These are phyloP conservation scores for Butyriboletus appendiculatus DNA, from an alignment of 1,284 basidiomycete genomes.

Conservation along the genomic window DNA sequence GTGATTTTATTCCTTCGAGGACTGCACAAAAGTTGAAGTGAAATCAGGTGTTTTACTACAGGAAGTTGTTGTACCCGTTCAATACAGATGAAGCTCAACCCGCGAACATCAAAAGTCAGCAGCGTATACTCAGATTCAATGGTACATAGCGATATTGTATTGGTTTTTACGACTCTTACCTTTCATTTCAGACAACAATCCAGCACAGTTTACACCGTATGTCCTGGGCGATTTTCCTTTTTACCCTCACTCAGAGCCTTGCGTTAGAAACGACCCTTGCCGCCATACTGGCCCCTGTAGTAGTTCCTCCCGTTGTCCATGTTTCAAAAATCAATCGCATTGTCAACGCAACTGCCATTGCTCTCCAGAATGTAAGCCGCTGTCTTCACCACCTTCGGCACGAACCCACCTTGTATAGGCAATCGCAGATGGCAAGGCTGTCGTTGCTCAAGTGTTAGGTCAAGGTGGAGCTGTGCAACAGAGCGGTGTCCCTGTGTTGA, in stretches of 20 bases:
- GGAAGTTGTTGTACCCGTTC: conserved; percentile 16
- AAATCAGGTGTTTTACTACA: conserved; percentile 33
- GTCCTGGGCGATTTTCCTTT: neutral
- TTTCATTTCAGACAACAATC: conserved; percentile 30
- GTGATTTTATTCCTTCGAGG: conserved; percentile 24
- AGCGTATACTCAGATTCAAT: conserved; percentile 20
- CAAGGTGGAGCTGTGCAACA: conserved; percentile 27
- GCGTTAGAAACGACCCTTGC: conserved; percentile 38
- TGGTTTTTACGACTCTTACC: conserved; percentile 1
- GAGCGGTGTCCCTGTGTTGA: conserved; percentile 39
- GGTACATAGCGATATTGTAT: conserved; percentile 15
- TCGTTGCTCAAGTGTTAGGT: conserved; percentile 32
- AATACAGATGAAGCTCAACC: neutral
- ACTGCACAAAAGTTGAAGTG: neutral
- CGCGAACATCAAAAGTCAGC: conserved; percentile 5
- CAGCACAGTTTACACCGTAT: conserved; percentile 41
- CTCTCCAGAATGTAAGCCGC: conserved; percentile 35
- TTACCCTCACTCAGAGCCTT: neutral
- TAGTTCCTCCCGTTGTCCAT: conserved; percentile 33
- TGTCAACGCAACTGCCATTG: conserved; percentile 46
- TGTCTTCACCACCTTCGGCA: neutral
- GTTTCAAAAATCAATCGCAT: conserved; percentile 35
- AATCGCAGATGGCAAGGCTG: conserved; percentile 43
- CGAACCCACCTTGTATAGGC: conserved; percentile 26
- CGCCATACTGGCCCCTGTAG: conserved; percentile 43